phyloP scores from a whole-genome alignment of 805 yeast genomes.

The Cyberlindnera maritima region DNA sequence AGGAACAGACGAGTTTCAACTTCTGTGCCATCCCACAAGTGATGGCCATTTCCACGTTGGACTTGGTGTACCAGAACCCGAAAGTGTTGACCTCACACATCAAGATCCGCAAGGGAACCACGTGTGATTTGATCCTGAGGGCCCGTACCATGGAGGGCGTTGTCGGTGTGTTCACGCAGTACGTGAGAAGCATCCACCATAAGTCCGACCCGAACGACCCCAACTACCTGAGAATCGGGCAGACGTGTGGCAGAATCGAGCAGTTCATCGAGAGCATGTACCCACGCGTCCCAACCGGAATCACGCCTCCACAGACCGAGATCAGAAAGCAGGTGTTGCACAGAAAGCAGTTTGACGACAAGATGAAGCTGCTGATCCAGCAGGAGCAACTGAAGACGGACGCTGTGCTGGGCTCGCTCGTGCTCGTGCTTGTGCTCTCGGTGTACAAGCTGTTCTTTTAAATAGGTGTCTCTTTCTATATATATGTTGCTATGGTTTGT shows the following conservation, averaged over 20 bases:
- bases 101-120: conserved; percentile 87
- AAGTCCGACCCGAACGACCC: conserved; percentile 81
- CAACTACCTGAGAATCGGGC: conserved; percentile 78
- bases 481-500: neutral
- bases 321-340: conserved; percentile 38
- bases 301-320: conserved; percentile 37
- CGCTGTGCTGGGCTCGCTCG: conserved; percentile 15
- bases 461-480: neutral
- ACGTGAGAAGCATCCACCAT: conserved; percentile 72
- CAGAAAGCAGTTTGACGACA: conserved; percentile 41
- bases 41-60: conserved; percentile 96
- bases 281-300: conserved; percentile 63
- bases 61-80: conserved; percentile 79
- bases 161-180: conserved; percentile 70
- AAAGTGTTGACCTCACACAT: conserved; percentile 66
- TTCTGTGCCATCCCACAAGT: conserved; percentile 99
- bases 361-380: conserved; percentile 24
- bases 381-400: conserved; percentile 28
- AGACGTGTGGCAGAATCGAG: conserved; percentile 83
- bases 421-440: conserved; percentile 1
- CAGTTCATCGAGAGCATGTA: conserved; percentile 79
- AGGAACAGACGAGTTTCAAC: conserved; percentile 79
- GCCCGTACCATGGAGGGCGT: conserved; percentile 76
- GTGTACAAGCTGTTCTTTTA: neutral
- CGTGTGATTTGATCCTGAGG: conserved; percentile 70